Base-by-base conservation (phyloP, 495 filamentous ascomycete species). In the Coniosporium apollinis region DNA sequence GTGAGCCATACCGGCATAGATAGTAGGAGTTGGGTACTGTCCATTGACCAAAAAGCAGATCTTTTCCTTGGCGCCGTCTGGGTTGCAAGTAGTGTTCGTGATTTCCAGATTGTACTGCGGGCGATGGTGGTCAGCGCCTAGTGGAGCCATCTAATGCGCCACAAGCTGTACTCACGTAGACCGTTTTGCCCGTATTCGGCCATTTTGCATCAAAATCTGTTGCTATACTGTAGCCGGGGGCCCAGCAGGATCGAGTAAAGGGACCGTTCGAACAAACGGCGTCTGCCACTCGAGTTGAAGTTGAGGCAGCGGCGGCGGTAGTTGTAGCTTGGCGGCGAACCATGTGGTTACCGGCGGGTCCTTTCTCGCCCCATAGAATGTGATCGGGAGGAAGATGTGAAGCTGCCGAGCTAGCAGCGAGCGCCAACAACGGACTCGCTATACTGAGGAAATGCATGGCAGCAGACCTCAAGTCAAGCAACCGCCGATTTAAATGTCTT, bases 131-230 rank as follows among this genome's bases (percentile, higher is more conserved):
- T n/a, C n/a, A n/a, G n/a, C n/a, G n/a, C n/a, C n/a, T n/a, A n/a
- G n/a, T n/a, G n/a, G n/a, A n/a, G n/a, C n/a, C n/a, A n/a, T n/a
- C n/a, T n/a, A n/a, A n/a, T n/a, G n/a, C n/a, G n/a, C n/a, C n/a
- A n/a, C n/a, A n/a, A n/a, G 18, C 30, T 10, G 18, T 9, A 37
- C 34, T 30, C 19, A 37, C 34, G 11, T 26, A 22, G 14, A 43
- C 38, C 2, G 41, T 48, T 4, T 41, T 38, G 6, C 48, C 46
- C 7, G 45, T 49, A 3, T 19, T 36, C 0, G 50, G 50, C 9
- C 26, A 44, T 34, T 45, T 44, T 11, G 28, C 20, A 30, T 54
- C 42, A 22, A 45, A 45, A 43, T 54, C 48, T 6, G 50, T 54
- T 17, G 42, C 39, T 25, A 54, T 49, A 34, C 43, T 47, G 34